Conservation (phyloP, 2,329 filamentous ascomycete genomes). For the Raffaelea albimanens region DNA sequence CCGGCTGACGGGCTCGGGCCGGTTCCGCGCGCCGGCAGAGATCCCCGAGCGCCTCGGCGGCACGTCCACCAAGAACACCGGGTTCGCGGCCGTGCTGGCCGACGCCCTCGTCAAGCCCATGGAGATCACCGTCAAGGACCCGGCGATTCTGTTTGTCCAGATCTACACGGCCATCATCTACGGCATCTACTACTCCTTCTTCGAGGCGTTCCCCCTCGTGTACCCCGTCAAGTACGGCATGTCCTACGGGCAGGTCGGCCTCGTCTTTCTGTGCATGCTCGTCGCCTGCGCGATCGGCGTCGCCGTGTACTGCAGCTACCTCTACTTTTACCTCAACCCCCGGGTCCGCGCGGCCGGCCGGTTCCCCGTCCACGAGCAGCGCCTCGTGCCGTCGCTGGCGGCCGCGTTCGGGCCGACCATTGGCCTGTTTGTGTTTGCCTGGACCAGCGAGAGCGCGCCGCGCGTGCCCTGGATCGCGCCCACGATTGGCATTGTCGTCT, state of each 20-base stretch:
- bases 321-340: conserved; percentile 41
- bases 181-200: conserved; percentile 53
- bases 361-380: conserved; percentile 41
- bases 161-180: conserved; percentile 54
- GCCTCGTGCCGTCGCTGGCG: conserved; percentile 44
- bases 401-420: conserved; percentile 43
- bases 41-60: conserved; percentile 26
- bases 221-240: conserved; percentile 52
- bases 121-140: conserved; percentile 46
- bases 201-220: conserved; percentile 58
- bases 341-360: conserved; percentile 35
- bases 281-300: conserved; percentile 46
- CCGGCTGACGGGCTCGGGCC: conserved; percentile 43
- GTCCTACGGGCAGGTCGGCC: conserved; percentile 45
- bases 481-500: conserved; percentile 48
- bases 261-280: conserved; percentile 52
- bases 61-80: background rate
- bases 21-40: conserved; percentile 53
- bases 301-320: conserved; percentile 38
- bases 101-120: conserved; percentile 51
- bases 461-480: conserved; percentile 45
- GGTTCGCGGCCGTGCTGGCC: conserved; percentile 28
- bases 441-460: conserved; percentile 36
- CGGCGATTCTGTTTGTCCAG: conserved; percentile 52
- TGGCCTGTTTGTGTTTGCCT: conserved; percentile 53